Conservation (phyloP, 441 rosid genomes). For the Gossypium aridum region DNA sequence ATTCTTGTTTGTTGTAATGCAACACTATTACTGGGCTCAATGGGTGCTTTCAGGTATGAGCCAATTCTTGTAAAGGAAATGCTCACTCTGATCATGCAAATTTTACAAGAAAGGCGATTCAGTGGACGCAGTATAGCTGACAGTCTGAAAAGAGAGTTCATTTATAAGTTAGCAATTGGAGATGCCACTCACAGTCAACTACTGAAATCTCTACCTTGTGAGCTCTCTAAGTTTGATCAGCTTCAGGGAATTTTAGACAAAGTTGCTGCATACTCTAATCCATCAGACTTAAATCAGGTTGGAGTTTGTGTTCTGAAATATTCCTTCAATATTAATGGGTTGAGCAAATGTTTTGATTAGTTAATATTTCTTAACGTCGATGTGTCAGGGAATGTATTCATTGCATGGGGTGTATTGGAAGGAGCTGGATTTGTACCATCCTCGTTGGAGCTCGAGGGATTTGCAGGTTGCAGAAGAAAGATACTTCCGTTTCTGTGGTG, state of each 20-base stretch:
- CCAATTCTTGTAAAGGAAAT: slow-evolving; percentile 82
- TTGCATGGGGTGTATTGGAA: slow-evolving; percentile 76
- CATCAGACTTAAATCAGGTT: slow-evolving; percentile 95
- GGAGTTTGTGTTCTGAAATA: slow-evolving; percentile 24
- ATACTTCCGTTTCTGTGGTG: slow-evolving; percentile 67
- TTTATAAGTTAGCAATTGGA: slow-evolving; percentile 81
- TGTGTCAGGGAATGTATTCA: slow-evolving; percentile 96
- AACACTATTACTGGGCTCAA: slow-evolving; percentile 18
- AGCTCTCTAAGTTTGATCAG: slow-evolving; percentile 70
- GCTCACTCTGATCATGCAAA: slow-evolving; percentile 86
- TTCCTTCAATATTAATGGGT: too few relatives aligned
- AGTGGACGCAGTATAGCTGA: slow-evolving; percentile 76
- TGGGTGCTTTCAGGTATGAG: slow-evolving; percentile 59
- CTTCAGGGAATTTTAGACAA: slow-evolving; percentile 77
- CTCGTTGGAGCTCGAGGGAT: slow-evolving; percentile 90
- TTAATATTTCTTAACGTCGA: too few relatives aligned
- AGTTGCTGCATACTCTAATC: slow-evolving; percentile 75
- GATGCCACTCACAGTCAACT: slow-evolving; percentile 95
- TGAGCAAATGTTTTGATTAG: too few relatives aligned
- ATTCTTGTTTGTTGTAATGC: background rate
- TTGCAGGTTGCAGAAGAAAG: slow-evolving; percentile 98
- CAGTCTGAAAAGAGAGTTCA: slow-evolving; percentile 82
- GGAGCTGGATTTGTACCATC: slow-evolving; percentile 94
- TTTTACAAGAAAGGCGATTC: slow-evolving; percentile 91
- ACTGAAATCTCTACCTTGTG: slow-evolving; percentile 82